Evolutionary conservation across 345 rosid genomes (phyloP), one percentile per base, ranked within the genome.

Genomic region (Rhizophora apiculata): DNA sequence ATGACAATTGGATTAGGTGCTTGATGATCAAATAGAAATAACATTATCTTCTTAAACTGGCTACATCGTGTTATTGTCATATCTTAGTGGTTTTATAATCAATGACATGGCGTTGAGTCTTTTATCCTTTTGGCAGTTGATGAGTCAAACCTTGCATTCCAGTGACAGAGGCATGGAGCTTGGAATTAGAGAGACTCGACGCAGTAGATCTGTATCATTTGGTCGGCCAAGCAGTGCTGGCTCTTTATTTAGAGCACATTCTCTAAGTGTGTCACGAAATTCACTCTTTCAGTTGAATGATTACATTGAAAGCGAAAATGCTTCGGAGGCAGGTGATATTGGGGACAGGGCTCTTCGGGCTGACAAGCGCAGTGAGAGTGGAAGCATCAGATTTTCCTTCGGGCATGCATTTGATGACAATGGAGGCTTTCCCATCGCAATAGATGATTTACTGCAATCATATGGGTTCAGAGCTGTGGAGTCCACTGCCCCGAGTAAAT

Each of bases 241-340:
- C 60, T 82, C 87, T 83, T 87, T 93, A 67, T 53, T 82, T 22
- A 75, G 86, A 52, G 79, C 83, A 70, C 76, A 75, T 3, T 85
- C 91, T n/a, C 20, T 80, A 34, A 81, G 79, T 46, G 71, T 85
- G 71, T 78, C 88, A 49, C 74, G 82, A 30, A 68, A 58, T 29
- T 22, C 68, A 66, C 64, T 82, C 32, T 71, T 66, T 52, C 64
- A 75, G 6, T 36, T 67, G 15, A 81, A 79, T 77, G 87, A 86
- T 83, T 88, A 72, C 55, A 63, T 63, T 54, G 87, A 84, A 70
- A 84, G 83, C 46, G 87, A 84, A 84, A 74, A 62, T 68, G 98
- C 84, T 74, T 90, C 98, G 13, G 92, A 90, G 85, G 96, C 93
- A 2, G 98, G 96, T 36, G 98, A 93, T 81, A 84, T 83, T 57